Evolutionary conservation across 2,329 filamentous ascomycete species (phyloP).

Genomic region (Massarina eburnea): DNA sequence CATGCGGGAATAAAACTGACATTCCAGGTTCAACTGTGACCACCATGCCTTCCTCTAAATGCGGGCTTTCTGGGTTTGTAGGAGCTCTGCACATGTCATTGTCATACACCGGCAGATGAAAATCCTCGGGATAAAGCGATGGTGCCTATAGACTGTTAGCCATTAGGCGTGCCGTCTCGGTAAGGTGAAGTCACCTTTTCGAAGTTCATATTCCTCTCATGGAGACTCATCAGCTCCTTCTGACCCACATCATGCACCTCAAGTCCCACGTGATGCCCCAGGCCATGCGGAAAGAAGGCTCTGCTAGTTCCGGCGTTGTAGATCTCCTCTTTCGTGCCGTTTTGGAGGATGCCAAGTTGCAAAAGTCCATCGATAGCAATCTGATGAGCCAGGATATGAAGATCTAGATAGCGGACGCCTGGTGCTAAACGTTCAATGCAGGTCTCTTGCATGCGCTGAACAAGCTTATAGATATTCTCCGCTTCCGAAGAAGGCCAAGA

Average conservation of each 20-base stretch:
- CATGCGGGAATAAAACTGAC: constrained; percentile 17
- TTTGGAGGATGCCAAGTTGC: constrained; percentile 69
- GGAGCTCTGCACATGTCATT: constrained; percentile 32
- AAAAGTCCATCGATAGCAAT: constrained; percentile 73
- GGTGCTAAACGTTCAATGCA: constrained; percentile 71
- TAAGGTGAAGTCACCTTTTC: constrained; percentile 21
- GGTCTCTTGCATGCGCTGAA: constrained; percentile 76
- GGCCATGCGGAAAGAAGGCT: constrained; percentile 88
- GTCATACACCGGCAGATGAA: constrained; percentile 36
- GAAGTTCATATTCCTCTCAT: constrained; percentile 21
- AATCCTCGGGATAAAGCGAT: constrained; percentile 35
- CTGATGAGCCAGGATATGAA: constrained; percentile 72
- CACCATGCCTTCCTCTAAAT: constrained; percentile 57
- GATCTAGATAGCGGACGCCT: constrained; percentile 68
- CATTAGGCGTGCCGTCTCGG: background rate
- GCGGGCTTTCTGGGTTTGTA: constrained; percentile 33
- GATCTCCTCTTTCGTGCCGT: constrained; percentile 68
- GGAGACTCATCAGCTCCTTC: constrained; percentile 36
- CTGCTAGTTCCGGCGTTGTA: constrained; percentile 77
- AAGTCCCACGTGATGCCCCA: constrained; percentile 89
- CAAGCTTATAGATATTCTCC: constrained; percentile 72
- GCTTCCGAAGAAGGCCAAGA: constrained; percentile 68
- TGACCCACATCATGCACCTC: constrained; percentile 75
- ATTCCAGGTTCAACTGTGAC: constrained; percentile 59
- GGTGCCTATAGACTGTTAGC: constrained; percentile 25